These are phyloP conservation scores for Neurospora sp. DNA, from an alignment of 495 filamentous ascomycete genomes.

Conservation along the genomic window DNA sequence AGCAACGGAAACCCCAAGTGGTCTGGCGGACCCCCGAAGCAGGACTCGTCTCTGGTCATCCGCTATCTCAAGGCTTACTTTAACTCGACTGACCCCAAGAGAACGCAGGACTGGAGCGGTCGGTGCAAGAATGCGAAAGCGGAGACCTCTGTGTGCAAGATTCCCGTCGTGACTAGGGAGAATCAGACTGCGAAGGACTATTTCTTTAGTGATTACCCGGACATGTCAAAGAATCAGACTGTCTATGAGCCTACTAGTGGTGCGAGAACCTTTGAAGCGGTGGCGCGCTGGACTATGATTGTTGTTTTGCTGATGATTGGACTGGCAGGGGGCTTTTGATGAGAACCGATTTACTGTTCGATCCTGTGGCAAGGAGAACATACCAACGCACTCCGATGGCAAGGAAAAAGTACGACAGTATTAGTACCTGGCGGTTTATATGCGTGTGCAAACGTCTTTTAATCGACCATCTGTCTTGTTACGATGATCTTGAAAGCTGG, in stretches of 20 bases:
- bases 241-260: slow-evolving; percentile 19
- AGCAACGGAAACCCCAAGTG: slow-evolving; percentile 61
- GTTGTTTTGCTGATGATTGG: slow-evolving; percentile 9
- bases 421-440: neutral
- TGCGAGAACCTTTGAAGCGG: slow-evolving; percentile 1
- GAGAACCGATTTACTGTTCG: neutral
- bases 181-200: slow-evolving; percentile 31
- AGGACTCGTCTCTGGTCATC: slow-evolving; percentile 50
- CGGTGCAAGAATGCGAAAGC: slow-evolving; percentile 39
- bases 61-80: slow-evolving; percentile 68
- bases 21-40: slow-evolving; percentile 55
- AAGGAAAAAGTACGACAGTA: neutral
- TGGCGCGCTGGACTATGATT: slow-evolving; percentile 7
- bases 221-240: slow-evolving; percentile 52
- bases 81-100: slow-evolving; percentile 46
- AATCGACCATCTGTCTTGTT: neutral
- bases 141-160: slow-evolving; percentile 40
- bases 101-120: slow-evolving; percentile 32
- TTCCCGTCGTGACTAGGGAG: slow-evolving; percentile 44
- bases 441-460: neutral
- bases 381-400: neutral
- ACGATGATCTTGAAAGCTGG: neutral
- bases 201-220: slow-evolving; percentile 49
- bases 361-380: neutral
- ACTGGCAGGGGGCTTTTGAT: slow-evolving; percentile 8